phyloP scores from a whole-genome alignment of 139 green algal species.

The Picochlorum sp. region DNA sequence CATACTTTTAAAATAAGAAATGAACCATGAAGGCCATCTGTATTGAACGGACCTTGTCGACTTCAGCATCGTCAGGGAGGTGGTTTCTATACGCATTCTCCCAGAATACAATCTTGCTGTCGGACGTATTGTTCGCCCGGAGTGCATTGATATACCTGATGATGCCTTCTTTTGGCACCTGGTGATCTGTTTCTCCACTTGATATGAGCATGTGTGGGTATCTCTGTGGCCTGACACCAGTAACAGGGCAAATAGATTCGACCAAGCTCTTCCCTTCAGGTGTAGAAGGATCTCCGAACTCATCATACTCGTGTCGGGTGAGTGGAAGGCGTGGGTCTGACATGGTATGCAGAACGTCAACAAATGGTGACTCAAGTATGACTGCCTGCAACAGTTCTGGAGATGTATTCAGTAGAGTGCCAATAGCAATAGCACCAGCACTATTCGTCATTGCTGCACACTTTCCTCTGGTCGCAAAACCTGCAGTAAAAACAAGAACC shows the following conservation, averaged over 20 bases:
- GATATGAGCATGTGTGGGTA: conserved; percentile 14
- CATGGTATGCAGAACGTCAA: conserved; percentile 65
- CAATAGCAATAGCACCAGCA: conserved; percentile 26
- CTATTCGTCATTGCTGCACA: conserved; percentile 25
- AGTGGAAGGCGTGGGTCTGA: conserved; percentile 54
- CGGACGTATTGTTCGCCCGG: not conserved
- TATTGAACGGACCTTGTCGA: not conserved
- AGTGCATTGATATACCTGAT: conserved; percentile 8
- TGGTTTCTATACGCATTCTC: conserved; percentile 10
- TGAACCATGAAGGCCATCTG: conserved; percentile 13
- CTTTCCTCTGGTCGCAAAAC: not conserved
- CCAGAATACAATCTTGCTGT: conserved; percentile 3
- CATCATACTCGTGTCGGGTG: conserved; percentile 64
- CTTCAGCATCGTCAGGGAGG: conserved; percentile 12
- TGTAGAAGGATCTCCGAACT: conserved; percentile 24
- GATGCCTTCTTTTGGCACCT: conserved; percentile 18
- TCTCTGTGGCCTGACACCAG: not conserved
- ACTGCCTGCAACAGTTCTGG: conserved; percentile 3
- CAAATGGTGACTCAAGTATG: conserved; percentile 70
- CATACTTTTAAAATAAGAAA: not conserved
- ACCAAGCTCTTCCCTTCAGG: not conserved
- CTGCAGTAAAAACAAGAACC: conserved; percentile 2
- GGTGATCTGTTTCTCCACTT: not conserved
- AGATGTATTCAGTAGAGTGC: conserved; percentile 9
- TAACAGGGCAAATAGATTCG: not conserved